Base-by-base conservation (phyloP, 2,329 filamentous ascomycete genomes). In the Sporothrix mexicana region DNA sequence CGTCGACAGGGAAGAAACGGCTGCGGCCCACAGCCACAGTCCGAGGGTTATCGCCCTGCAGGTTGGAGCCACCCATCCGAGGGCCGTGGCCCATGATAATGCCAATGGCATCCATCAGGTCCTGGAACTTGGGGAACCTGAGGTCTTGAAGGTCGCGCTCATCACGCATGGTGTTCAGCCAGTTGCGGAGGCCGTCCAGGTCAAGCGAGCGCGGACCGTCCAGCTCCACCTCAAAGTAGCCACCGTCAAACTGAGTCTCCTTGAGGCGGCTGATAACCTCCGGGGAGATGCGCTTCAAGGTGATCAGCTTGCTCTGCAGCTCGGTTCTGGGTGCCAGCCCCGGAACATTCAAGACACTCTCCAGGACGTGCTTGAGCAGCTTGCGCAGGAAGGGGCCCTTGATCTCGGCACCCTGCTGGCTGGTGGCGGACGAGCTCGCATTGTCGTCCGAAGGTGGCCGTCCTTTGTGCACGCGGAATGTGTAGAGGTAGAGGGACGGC, bases 61-160 rank as follows among this genome's bases (percentile, higher is more conserved):
- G 10, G 77, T 15, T 81, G 76, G 6, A 78, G 53, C 72, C 80
- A 81, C 20, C 78, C 79, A 57, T 84, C 81, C 7, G 85, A 78
- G 0, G 78, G 77, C 66, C 70, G 75, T 84, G 82, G 1, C 86
- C 86, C 3, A 88, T 80, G 59, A 89, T 83, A 57, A 88, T 81
- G 66, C 84, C 85, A n/a, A 90, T 78, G 1, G 85, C 85, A 74
- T 88, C 85, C 15, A 88, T 80, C 9, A 82, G 80, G 2, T 84
- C 83, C 1, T 82, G 81, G 62, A 83, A 87, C 74, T 85, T 85
- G 13, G 87, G 87, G 61, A 87, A 88, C 0, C 78, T 76, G 1
- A 76, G 73, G 12, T 83, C 80, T 2, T 79, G 77, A 0, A 79
- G 69, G 49, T 79, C 80, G 1, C 77, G 77, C 3, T 78, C 77